Conservation (phyloP, 1,284 basidiomycete species). For the Puccinia novopanici region DNA sequence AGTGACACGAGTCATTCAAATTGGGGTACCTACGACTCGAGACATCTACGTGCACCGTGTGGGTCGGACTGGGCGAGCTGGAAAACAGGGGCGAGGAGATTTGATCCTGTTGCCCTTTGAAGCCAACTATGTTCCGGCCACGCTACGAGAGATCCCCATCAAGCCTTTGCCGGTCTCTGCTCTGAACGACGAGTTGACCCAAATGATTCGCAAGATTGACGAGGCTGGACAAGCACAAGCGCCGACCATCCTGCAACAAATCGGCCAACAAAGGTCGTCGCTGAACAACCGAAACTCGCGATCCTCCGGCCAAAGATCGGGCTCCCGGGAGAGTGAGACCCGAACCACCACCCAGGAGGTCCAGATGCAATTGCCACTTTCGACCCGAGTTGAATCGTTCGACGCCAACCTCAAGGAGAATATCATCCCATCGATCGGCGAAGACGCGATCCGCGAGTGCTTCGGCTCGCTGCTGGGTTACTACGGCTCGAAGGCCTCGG, state of each 20-base stretch:
- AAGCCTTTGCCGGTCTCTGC: constrained; percentile 66
- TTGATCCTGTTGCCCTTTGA: constrained; percentile 84
- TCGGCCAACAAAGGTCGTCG: constrained; percentile 36
- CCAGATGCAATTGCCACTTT: constrained; percentile 52
- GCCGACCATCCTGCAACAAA: constrained; percentile 46
- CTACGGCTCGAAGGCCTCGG: constrained; percentile 67
- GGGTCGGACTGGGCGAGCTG: constrained; percentile 82
- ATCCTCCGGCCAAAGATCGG: constrained; percentile 6
- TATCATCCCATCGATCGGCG: constrained; percentile 63
- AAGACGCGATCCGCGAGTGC: constrained; percentile 67
- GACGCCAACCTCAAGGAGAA: constrained; percentile 59
- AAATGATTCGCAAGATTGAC: constrained; percentile 66
- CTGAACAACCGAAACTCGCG: constrained; percentile 24
- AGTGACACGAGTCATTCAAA: constrained; percentile 89
- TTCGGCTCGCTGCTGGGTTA: constrained; percentile 75
- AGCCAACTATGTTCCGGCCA: constrained; percentile 69
- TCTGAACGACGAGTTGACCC: constrained; percentile 64
- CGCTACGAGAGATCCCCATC: constrained; percentile 73
- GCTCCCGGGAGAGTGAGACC: neutral
- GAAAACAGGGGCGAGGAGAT: constrained; percentile 75
- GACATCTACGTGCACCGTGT: constrained; percentile 90
- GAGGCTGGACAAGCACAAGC: constrained; percentile 59
- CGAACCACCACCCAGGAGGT: constrained; percentile 3
- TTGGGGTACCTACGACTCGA: constrained; percentile 72
- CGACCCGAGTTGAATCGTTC: constrained; percentile 58